Conservation (phyloP, 202 grass and related monocot species). For the Schoenoplectus triqueter region DNA sequence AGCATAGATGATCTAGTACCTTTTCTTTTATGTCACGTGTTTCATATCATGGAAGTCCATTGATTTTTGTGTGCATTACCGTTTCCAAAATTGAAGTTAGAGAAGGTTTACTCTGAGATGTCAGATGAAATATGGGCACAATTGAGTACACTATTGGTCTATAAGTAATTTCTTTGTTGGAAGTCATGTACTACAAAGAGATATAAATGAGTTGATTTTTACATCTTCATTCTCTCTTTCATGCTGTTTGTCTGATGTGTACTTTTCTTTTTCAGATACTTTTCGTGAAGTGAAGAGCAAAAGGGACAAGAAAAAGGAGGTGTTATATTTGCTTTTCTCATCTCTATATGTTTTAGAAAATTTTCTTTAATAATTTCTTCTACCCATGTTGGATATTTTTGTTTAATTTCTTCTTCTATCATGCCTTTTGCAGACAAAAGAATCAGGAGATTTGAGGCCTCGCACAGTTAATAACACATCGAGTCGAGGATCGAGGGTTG, state of each 20-base stretch:
- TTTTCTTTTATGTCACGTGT: neutral
- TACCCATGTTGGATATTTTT: slow-evolving; percentile 17
- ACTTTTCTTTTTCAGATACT: slow-evolving; percentile 58
- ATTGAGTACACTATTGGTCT: neutral
- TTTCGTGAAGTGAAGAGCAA: slow-evolving; percentile 95
- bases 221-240: neutral
- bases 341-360: neutral
- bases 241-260: slow-evolving; percentile 13
- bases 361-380: neutral
- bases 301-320: slow-evolving; percentile 92
- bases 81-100: neutral
- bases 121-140: neutral
- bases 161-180: neutral
- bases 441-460: slow-evolving; percentile 68
- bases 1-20: neutral
- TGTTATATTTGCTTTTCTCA: slow-evolving; percentile 23
- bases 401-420: no score
- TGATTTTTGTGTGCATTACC: neutral
- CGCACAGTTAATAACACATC: slow-evolving; percentile 60
- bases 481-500: slow-evolving; percentile 64
- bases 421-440: slow-evolving; percentile 69
- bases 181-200: neutral
- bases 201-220: no score
- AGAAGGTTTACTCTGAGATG: neutral
- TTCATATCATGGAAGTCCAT: neutral